Base-by-base conservation (phyloP, 768 basidiomycete genomes). In the Auricularia heimuer region DNA sequence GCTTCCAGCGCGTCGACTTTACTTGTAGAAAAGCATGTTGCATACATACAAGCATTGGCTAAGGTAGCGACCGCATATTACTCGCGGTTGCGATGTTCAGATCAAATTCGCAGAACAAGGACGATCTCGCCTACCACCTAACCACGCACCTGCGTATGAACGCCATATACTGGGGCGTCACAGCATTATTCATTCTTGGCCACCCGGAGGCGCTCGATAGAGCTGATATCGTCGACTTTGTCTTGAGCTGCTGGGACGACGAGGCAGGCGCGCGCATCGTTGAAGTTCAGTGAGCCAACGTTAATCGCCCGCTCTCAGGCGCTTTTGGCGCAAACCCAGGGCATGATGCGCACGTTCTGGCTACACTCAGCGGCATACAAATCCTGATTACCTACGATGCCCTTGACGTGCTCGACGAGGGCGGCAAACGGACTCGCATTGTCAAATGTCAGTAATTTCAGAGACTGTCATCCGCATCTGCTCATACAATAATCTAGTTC, bases 151-250 rank as follows among this genome's bases (percentile, higher is more conserved):
- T 98, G 6, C 90, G 96, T 6, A 80, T 99, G 76, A 98, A 98
- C 74, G 96, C 94, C 2, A 80, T 98, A 7, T 99, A 97, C 75
- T 99, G 97, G 97, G 97, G 94, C 7, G 78, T 94, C 47, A 93
- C 90, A 0, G 94, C 97, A 0, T 77, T 96, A 2, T 89, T 82
- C 44, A 79, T 94, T 58, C 90, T 98, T 87, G 84, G 82, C 1
- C 83, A 82, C 56, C 78, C 84, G 64, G 89, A 94, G 61, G 92
- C 92, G 0, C 78, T 99, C 62, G 83, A 90, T 69, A 77, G 87
- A 47, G 85, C 92, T 33, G 93, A 92, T 67, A 91, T 91, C 82
- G 83, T 98, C 36, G 81, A 81, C 2, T 98, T 91, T 73, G 93
- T 98, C 62, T 83, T 94, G 86, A 88, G 86, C 69, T 99, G 97